Evolutionary conservation across 78 protist species (phyloP), one percentile per base, ranked within the genome.

Genomic region (Dictyostelium purpureum): DNA sequence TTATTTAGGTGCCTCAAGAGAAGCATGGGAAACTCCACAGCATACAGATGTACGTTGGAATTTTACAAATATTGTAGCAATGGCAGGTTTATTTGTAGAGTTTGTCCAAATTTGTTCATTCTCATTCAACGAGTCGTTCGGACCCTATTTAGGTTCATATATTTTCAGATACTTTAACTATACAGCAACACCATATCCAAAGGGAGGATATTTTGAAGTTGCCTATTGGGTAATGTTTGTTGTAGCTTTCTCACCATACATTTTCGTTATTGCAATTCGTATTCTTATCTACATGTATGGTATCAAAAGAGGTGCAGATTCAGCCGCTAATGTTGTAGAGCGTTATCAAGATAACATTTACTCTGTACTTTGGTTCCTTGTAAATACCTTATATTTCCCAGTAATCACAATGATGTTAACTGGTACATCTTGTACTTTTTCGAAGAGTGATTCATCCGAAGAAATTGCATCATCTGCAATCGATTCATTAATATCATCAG

Each of bases 171-270:
- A 42, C 26, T 85, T 85, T 26, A 70, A 73, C 47, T 43, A 85
- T 18, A 79, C 76, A 19, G 91, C 91, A 43, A 85, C 91, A 26
- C 91, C 91, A 10, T 85, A 85, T 77, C 65, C 63, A 37, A 42
- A 38, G 28, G 91, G 91, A 7, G 26, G 28, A 38, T 61, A 75
- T 28, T 85, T 85, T 59, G 91, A 85, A 43, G 66, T 85, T 5
- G 91, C 91, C 43, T 85, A 85, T 61, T 85, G 91, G 91, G 81
- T 85, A 2, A 85, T 85, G 91, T 85, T 85, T 51, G 91, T 85
- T 11, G 81, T 85, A 0, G 91, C 91, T 2, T 85, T 85, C 57
- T 85, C 91, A 5, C 91, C 91, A 1, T 85, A 85, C 51, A 85
- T 85, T 24, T 85, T 85, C 45, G 91, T 85, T 0, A 85, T 85